Evolutionary conservation across 805 yeast genomes (phyloP).

Genomic region (Barnettozyma salicaria): DNA sequence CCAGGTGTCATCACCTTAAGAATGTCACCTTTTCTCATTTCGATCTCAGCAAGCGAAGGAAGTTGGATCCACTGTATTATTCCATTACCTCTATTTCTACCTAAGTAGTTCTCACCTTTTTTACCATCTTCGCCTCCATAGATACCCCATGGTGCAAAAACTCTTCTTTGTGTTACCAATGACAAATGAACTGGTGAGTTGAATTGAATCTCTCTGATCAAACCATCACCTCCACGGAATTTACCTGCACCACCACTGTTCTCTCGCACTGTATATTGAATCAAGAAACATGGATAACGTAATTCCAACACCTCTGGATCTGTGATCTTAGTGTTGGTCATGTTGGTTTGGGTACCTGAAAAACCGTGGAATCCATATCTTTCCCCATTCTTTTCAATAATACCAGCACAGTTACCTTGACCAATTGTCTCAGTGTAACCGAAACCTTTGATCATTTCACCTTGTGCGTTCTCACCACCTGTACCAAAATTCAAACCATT

Average conservation of each 20-base stretch:
- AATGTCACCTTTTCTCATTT: conserved; percentile 32
- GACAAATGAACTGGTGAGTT: conserved; percentile 34
- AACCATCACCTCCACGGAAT: conserved; percentile 46
- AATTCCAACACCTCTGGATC: conserved; percentile 48
- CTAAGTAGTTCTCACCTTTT: conserved; percentile 37
- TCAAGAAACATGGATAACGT: conserved; percentile 43
- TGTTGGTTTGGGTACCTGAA: conserved; percentile 46
- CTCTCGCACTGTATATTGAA: conserved; percentile 37
- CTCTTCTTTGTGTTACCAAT: conserved; percentile 44
- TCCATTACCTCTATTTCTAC: conserved; percentile 27
- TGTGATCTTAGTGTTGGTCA: conserved; percentile 48
- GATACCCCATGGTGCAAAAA: conserved; percentile 47
- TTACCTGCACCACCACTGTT: conserved; percentile 47
- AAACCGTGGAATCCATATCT: conserved; percentile 47
- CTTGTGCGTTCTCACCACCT: conserved; percentile 32
- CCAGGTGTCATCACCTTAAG: conserved; percentile 34
- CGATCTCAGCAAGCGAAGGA: conserved; percentile 29
- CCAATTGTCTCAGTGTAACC: conserved; percentile 51
- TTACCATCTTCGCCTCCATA: conserved; percentile 45
- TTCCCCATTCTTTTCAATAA: conserved; percentile 62
- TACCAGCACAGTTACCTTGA: conserved; percentile 49
- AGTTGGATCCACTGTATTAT: conserved; percentile 28
- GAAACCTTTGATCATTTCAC: conserved; percentile 40
- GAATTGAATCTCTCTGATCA: conserved; percentile 43
- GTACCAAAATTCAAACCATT: conserved; percentile 51